phyloP scores from a whole-genome alignment of 2,329 filamentous ascomycete genomes.

The Claviceps sp. region DNA sequence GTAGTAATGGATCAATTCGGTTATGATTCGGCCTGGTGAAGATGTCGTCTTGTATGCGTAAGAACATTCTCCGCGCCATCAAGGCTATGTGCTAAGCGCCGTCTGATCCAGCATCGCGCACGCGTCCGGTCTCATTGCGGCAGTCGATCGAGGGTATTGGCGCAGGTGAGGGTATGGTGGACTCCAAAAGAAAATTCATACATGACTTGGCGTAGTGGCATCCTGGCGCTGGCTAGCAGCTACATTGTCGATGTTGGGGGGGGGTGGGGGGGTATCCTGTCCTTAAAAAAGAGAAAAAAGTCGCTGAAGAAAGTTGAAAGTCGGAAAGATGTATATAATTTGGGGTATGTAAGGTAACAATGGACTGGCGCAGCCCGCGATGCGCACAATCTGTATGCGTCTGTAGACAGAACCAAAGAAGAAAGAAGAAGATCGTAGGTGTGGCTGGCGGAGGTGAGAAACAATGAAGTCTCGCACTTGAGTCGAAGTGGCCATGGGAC shows the following conservation, averaged over 20 bases:
- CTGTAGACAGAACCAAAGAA: no score
- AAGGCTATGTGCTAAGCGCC: not conserved
- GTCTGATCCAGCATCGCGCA: not conserved
- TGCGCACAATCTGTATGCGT: not conserved
- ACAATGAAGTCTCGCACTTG: not conserved
- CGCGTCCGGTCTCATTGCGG: not conserved
- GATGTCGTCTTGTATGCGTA: not conserved
- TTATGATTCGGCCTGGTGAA: not conserved
- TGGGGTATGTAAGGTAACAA: not conserved
- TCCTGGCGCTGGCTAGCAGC: not conserved
- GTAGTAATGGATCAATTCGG: not conserved
- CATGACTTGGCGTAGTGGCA: not conserved
- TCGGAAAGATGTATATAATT: not conserved
- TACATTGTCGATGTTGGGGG: not conserved
- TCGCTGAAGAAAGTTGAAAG: not conserved
- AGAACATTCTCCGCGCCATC: not conserved
- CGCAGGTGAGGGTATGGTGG: not conserved
- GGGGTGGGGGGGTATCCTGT: constrained; percentile 4
- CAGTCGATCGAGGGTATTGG: not conserved
- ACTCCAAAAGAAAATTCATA: not conserved
- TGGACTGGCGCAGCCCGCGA: not conserved
- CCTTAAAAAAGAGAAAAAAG: not conserved
- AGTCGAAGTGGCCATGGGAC: not conserved
- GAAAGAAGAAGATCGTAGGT: not conserved
- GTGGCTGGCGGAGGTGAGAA: not conserved